These are phyloP conservation scores for Arabidopsis lyrata DNA, from an alignment of 441 rosid genomes.

Conservation along the genomic window DNA sequence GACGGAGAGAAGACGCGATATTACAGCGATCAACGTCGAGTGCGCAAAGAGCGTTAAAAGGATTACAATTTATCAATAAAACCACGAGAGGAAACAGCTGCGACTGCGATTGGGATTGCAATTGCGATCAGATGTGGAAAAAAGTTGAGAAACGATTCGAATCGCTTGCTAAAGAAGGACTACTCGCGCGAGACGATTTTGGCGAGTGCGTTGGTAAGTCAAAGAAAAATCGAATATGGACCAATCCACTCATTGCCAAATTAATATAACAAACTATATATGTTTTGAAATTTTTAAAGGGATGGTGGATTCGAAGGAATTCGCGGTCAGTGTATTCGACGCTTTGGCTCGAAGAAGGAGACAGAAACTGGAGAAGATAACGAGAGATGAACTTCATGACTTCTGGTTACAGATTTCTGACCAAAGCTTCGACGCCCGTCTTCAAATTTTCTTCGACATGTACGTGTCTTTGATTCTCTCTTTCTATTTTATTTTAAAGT, in stretches of 20 bases:
- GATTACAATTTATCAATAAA: conserved; percentile 77
- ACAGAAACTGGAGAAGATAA: conserved; percentile 65
- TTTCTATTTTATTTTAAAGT: neutral
- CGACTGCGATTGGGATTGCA: conserved; percentile 43
- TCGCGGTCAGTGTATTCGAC: conserved; percentile 83
- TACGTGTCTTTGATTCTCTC: conserved; percentile 39
- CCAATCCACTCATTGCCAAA: too few relatives aligned
- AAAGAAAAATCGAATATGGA: neutral
- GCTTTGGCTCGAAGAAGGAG: conserved; percentile 73
- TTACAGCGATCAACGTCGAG: conserved; percentile 72
- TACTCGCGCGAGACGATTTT: conserved; percentile 85
- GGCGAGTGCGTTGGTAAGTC: conserved; percentile 89
- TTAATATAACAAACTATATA: too few relatives aligned
- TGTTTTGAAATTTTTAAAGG: conserved; percentile 50
- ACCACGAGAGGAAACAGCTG: conserved; percentile 55
- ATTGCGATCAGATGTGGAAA: conserved; percentile 69
- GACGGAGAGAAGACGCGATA: conserved; percentile 62
- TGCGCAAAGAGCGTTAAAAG: conserved; percentile 82
- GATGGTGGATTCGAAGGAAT: conserved; percentile 91
- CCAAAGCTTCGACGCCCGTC: conserved; percentile 95
- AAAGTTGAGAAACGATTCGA: conserved; percentile 71
- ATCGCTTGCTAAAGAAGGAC: conserved; percentile 64
- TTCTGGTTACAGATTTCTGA: conserved; percentile 92
- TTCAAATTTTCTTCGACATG: conserved; percentile 97
- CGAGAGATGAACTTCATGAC: conserved; percentile 79